Base-by-base conservation (phyloP, 2,329 filamentous ascomycete species). In the Claviceps sp. region DNA sequence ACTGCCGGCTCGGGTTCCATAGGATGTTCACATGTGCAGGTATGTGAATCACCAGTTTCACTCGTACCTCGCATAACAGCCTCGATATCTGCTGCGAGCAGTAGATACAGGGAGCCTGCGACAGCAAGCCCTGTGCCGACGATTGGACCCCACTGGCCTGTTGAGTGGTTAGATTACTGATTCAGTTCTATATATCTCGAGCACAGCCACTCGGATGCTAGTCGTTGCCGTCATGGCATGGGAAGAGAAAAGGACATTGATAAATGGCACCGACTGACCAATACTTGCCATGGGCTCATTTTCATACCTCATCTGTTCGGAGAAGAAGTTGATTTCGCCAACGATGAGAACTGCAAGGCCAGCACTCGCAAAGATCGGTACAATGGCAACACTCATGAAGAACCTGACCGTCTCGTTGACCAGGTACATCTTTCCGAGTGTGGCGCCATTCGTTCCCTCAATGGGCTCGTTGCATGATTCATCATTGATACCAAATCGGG, bases 321-420 rank as follows among this genome's bases (percentile, higher is more conserved):
- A 84, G 57, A 73, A 84, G 56, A 85, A 80, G 57, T 86, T 85
- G 36, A 70, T 69, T 63, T 85, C 82, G 0, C 82, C 82, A 0
- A 81, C 63, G 4, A 81, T 67, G 3, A 85, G 65, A 5, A 85
- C 77, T 1, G 77, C 73, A 1, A 84, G 53, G 0, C 83, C 76
- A 1, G 77, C 78, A 5, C 71, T 76, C 1, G 71, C 73, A 52
- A 84, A 83, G 0, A 85, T 57, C 0, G 78, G 78, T 3, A 82
- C 68, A 52, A 81, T 78, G 1, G 82, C 70, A 37, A 74, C 77
- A 14, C 67, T 73, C 13, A 81, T 67, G 30, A 80, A 77, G 9
- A 68, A 68, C 1, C 71, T 69, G 49, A 84, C 74, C 54, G 72
- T 72, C 6, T 72, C 69, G 46, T 84, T 82, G 40, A 84, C 63